These are phyloP conservation scores for Coemansia sp. DNA, from an alignment of 192 early-diverging fungal genomes.

Conservation along the genomic window DNA sequence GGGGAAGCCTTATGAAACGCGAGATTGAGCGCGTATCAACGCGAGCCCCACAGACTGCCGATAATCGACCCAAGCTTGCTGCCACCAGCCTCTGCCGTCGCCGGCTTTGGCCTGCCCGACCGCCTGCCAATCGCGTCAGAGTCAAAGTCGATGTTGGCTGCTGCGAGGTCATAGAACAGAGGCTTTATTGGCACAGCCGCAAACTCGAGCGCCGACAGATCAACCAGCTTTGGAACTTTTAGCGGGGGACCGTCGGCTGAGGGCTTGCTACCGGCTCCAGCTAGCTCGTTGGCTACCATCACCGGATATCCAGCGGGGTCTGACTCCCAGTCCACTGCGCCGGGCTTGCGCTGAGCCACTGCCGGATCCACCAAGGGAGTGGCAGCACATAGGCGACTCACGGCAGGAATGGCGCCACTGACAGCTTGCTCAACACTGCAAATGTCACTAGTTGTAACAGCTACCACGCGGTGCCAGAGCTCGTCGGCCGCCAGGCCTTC, in stretches of 20 bases:
- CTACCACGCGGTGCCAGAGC: slow-evolving; percentile 14
- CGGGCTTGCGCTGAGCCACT: background rate
- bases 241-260: background rate
- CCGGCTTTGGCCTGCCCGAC: slow-evolving; percentile 15
- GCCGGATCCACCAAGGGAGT: background rate
- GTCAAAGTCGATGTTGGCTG: slow-evolving; percentile 42
- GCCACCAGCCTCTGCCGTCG: slow-evolving; percentile 4
- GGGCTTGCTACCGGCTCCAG: background rate
- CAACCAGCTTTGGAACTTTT: slow-evolving; percentile 25
- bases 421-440: background rate
- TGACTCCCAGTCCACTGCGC: background rate
- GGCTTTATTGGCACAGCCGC: slow-evolving; percentile 38
- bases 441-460: background rate
- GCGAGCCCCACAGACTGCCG: slow-evolving; percentile 42
- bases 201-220: slow-evolving; percentile 11
- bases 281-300: slow-evolving; percentile 10
- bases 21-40: background rate
- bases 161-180: slow-evolving; percentile 51
- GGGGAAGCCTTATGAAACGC: background rate
- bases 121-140: slow-evolving; percentile 13
- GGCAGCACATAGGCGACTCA: background rate
- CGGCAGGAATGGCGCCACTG: slow-evolving; percentile 2
- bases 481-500: background rate
- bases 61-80: slow-evolving; percentile 39
- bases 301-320: slow-evolving; percentile 2